Conservation (phyloP, 2,329 filamentous ascomycete species). For the Colletotrichum sublineola region DNA sequence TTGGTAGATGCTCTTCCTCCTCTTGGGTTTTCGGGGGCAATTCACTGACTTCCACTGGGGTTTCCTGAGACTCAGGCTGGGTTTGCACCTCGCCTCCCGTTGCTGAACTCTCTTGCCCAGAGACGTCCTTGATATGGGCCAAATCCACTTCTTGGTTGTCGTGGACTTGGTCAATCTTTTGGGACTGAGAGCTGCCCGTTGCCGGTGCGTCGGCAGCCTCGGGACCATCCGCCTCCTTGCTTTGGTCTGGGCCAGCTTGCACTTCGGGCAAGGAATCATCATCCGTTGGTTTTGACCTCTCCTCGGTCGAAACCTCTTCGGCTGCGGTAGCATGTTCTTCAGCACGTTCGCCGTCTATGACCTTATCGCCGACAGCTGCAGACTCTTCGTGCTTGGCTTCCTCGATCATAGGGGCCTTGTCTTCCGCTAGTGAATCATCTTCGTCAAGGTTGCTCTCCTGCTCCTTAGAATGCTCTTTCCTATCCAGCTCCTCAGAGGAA, state of each 20-base stretch:
- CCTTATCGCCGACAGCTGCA: background rate
- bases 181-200: too few species aligned
- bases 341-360: background rate
- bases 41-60: constrained; percentile 36
- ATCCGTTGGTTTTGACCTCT: background rate
- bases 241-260: background rate
- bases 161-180: background rate
- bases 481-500: background rate
- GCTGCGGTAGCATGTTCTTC: background rate
- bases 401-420: background rate
- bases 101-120: background rate
- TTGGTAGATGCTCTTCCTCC: constrained; percentile 34
- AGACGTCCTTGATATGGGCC: background rate
- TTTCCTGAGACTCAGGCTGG: constrained; percentile 47
- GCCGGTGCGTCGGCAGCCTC: background rate
- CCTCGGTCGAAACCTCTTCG: background rate
- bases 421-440: background rate
- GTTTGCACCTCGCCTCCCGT: constrained; percentile 47
- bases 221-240: background rate
- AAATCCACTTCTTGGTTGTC: background rate
- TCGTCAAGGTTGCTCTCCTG: background rate
- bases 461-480: background rate
- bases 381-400: background rate
- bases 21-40: constrained; percentile 23
- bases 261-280: background rate